These are phyloP conservation scores for Aegilops sharonensis DNA, from an alignment of 176 grass and related monocot genomes.

Conservation along the genomic window DNA sequence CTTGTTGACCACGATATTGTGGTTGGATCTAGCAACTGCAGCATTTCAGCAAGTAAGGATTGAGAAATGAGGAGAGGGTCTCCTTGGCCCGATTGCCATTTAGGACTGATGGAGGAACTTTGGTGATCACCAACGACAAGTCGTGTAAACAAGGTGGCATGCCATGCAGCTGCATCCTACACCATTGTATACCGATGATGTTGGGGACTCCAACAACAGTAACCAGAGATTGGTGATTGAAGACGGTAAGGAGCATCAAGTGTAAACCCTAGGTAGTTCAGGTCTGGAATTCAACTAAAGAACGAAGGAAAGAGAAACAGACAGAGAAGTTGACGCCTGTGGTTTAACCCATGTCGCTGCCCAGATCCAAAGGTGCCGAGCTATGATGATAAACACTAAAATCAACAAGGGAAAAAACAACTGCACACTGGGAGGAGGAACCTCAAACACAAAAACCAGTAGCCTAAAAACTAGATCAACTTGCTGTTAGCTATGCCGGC, in stretches of 20 bases:
- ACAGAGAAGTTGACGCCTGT: not conserved
- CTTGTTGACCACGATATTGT: not conserved
- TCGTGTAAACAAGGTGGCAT: not conserved
- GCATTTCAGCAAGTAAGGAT: not conserved
- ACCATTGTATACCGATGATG: too few relatives aligned
- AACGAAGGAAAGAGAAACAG: not conserved
- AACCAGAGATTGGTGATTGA: not conserved
- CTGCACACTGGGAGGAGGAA: not conserved
- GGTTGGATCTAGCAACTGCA: not conserved
- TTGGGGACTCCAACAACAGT: not conserved
- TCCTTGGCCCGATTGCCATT: slow-evolving; percentile 1
- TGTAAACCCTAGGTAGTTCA: not conserved
- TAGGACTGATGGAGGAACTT: not conserved
- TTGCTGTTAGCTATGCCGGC: not conserved
- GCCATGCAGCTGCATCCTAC: not conserved
- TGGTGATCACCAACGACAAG: not conserved
- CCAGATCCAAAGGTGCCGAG: not conserved
- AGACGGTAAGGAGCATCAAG: not conserved
- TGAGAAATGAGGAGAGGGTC: not conserved
- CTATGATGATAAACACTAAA: not conserved
- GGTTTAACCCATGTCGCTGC: not conserved
- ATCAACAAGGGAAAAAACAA: not conserved
- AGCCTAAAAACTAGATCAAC: not conserved
- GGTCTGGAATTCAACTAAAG: not conserved
- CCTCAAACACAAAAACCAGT: not conserved